Evolutionary conservation across 2,329 filamentous ascomycete species (phyloP).

Genomic region (Paecilomyces sp.): DNA sequence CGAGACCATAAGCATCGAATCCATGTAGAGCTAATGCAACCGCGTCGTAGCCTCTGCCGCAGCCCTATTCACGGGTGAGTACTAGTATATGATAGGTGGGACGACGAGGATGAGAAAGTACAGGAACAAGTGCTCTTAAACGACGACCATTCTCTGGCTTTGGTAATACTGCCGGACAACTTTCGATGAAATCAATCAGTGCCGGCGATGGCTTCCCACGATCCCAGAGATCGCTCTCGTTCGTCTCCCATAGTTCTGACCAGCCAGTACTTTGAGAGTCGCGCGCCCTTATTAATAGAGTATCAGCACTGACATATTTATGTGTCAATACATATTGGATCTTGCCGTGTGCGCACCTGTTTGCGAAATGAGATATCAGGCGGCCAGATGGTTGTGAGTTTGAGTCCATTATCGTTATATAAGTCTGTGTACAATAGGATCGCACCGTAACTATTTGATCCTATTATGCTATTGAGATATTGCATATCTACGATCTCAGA

Average conservation of each 20-base stretch:
- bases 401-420: background rate
- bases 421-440: too few relatives aligned
- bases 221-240: background rate
- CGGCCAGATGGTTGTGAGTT: background rate
- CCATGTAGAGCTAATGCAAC: background rate
- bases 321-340: background rate
- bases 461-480: background rate
- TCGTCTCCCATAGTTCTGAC: background rate
- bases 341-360: background rate
- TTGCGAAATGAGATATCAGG: background rate
- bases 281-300: background rate
- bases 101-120: background rate
- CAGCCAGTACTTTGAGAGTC: background rate
- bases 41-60: background rate
- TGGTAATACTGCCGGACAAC: background rate
- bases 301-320: background rate
- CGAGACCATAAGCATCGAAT: background rate
- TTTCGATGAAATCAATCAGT: conserved; percentile 3
- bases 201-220: background rate
- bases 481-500: background rate
- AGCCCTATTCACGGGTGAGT: background rate
- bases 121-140: background rate
- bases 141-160: background rate
- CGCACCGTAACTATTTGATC: too few relatives aligned
- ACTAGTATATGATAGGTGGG: background rate